A percentile compares a stretch with the other conserved stretches of the same genome.
Evolutionary conservation across 2,329 filamentous ascomycete species (phyloP).

Genomic region (Neodidymelliopsis sp.): DNA sequence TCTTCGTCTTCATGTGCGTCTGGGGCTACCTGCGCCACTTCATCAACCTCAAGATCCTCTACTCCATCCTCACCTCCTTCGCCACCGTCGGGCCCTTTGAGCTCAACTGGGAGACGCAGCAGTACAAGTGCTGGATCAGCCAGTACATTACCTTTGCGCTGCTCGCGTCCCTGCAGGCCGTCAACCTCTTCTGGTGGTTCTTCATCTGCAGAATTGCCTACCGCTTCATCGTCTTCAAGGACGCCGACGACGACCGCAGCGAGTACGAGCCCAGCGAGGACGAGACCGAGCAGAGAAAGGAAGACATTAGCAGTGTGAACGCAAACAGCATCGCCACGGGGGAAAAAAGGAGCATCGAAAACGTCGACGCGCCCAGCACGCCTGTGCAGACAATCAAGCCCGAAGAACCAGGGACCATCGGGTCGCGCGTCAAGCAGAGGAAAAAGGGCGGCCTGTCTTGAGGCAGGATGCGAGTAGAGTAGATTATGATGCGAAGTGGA

Average conservation of each 20-base stretch:
- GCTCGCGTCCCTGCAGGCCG: slow-evolving; percentile 71
- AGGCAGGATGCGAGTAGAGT: no score
- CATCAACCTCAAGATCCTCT: slow-evolving; percentile 79
- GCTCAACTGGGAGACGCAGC: slow-evolving; percentile 76
- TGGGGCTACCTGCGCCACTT: slow-evolving; percentile 94
- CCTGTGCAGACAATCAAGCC: slow-evolving; percentile 1
- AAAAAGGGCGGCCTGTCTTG: slow-evolving; percentile 19
- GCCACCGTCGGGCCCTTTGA: slow-evolving; percentile 76
- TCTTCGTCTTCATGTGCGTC: slow-evolving; percentile 77
- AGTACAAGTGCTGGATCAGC: slow-evolving; percentile 78
- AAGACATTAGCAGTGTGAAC: slow-evolving; percentile 18
- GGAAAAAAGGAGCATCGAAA: slow-evolving; percentile 1
- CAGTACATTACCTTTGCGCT: slow-evolving; percentile 72
- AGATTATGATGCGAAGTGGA: no score
- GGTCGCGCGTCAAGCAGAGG: slow-evolving; percentile 21
- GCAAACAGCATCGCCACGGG: neutral
- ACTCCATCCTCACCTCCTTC: slow-evolving; percentile 78
- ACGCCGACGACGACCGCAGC: slow-evolving; percentile 74
- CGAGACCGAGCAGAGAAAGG: slow-evolving; percentile 45
- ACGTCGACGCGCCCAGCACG: slow-evolving; percentile 9
- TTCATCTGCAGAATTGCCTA: slow-evolving; percentile 78
- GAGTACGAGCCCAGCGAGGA: slow-evolving; percentile 65
- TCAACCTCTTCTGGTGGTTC: slow-evolving; percentile 85
- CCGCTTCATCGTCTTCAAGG: slow-evolving; percentile 69
- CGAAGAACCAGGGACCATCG: slow-evolving; percentile 20